Evolutionary conservation across 202 grass and related monocot genomes (phyloP), one percentile per base, ranked within the genome.

Genomic region (Digitaria exilis): DNA sequence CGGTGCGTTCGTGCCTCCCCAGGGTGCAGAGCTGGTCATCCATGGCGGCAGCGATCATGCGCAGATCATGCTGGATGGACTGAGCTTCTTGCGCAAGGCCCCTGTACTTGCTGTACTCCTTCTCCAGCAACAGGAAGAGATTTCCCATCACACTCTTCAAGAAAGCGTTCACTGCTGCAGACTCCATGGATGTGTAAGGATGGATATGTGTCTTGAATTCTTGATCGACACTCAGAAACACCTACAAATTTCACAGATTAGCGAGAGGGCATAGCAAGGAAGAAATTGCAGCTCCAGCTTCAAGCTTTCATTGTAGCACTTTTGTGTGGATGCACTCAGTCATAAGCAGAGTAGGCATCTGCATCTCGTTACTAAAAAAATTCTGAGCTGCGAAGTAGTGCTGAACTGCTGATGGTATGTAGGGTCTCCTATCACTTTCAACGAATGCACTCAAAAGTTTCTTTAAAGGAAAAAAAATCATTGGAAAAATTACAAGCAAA

Each of bases 31-130:
- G 35, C 35, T 62, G 66, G 16, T 88, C 80, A 41, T 88, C 86
- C 86, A 88, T 88, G 57, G 46, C 58, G 57, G 74, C 80, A 8
- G 65, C 80, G 26, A 87, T 46, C 80, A 87, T 87, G 65, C 65
- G 45, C 46, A 88, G 37, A 18, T 88, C 86, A 1, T 73, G 35
- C 45, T 88, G 74, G 65, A 88, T 83, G 19, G 74, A 83, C 2
- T 18, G 18, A 3, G 32, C 44, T 0, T 82, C 79, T 50, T 56
- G 65, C 63, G 31, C 0, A 0, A 87, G 79, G 26, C 25, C 55
- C 24, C 31, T 87, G 13, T 82, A 79, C 73, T 87, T 87, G 65
- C 16, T 71, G 79, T 87, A 78, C 79, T 87, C 85, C 19, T 87
- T 64, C 65, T 87, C 72, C 8, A 87, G 72, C 31, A 54, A 16